Base-by-base conservation (phyloP, 352 stramenopile species). In the Phytopythium aichiense region DNA sequence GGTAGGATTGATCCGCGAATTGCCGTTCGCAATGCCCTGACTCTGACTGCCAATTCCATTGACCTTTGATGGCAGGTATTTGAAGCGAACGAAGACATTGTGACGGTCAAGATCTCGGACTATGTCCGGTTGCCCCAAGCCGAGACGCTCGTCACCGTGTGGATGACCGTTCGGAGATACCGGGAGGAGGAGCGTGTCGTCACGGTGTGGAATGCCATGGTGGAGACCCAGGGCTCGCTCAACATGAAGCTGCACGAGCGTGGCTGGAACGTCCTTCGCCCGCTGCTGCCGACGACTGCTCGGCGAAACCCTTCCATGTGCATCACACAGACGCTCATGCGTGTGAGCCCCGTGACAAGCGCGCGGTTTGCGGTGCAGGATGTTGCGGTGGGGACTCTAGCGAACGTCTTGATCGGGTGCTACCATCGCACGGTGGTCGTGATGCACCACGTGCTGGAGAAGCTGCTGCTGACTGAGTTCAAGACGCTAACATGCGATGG, bases 121-220 rank as follows among this genome's bases (percentile, higher is more conserved):
- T 31, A 56, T 49, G 51, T 77, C 30, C 53, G 45, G 4, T 23
- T 74, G 16, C 53, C 72, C 0, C 33, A 66, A 13, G 58, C 62
- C 15, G 69, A 79, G 35, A 72, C 64, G 11, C 46, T 57, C 0
- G 53, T 79, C 31, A 68, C 67, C 1, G 66, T 74, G 31, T 72
- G 66, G 50, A 38, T 73, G 13, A 70, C 71, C 18, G 58, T 67
- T 13, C 66, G 65, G 35, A 60, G 60, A 20, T 55, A 66, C 28
- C 40, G 67, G 37, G 55, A 69, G 7, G 67, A 70, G 13, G 62
- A 63, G 35, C 64, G 64, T 1, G 48, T 66, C 18, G 63, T 71
- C 12, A 67, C 61, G n/a, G 62, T 79, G 13, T 79, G 71, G 71
- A 71, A 74, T 25, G 55, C 50, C 16, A 64, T 73, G 60, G 67